Conservation (phyloP, 208 protist genomes). For the Acanthamoeba royreba region DNA sequence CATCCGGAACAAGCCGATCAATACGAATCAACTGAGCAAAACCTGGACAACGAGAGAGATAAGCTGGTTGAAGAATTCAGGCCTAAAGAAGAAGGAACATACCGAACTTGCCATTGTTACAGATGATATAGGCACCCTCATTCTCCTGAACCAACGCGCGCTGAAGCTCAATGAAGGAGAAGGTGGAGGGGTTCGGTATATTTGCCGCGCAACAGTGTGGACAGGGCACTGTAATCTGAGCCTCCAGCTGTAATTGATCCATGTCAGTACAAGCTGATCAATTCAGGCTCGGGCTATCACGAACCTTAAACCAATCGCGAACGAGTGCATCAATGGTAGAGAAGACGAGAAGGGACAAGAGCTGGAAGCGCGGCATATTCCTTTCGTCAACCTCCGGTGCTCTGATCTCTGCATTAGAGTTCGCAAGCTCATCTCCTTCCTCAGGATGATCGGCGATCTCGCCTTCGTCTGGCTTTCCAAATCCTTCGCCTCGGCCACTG, state of each 20-base stretch:
- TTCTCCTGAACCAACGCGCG: background rate
- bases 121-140: conserved; percentile 5
- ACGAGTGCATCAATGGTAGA: background rate
- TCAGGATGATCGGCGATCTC: too few relatives aligned
- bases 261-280: too few relatives aligned
- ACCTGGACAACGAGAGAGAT: too few relatives aligned
- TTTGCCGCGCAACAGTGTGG: background rate
- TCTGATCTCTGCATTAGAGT: too few relatives aligned
- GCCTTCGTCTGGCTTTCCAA: too few relatives aligned
- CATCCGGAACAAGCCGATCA: background rate
- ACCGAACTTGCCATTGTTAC: conserved; percentile 6
- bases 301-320: background rate
- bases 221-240: background rate
- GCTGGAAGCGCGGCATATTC: background rate
- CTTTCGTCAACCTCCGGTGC: background rate
- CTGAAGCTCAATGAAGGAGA: conserved; percentile 23
- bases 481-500: too few relatives aligned
- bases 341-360: background rate
- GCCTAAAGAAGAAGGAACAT: too few relatives aligned
- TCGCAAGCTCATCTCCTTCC: too few relatives aligned
- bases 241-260: background rate
- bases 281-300: too few relatives aligned
- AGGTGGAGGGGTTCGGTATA: background rate
- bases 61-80: too few relatives aligned
- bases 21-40: background rate